phyloP scores from a whole-genome alignment of 495 filamentous ascomycete species.

The Hyaloscypha finlandica region DNA sequence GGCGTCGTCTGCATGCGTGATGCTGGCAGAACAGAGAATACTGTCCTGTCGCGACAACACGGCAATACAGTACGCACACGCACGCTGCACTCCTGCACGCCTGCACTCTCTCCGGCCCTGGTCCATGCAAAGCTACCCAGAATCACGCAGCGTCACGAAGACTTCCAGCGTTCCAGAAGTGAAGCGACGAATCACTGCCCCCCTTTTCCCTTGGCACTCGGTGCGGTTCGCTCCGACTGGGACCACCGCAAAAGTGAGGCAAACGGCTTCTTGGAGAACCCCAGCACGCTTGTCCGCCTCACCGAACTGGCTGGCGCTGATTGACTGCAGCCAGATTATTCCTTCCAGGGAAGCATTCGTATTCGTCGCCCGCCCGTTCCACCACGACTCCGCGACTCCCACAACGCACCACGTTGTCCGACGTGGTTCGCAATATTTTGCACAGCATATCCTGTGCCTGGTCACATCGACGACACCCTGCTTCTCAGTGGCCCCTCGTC shows the following conservation, averaged over 20 bases:
- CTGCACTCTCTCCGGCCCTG: too few species aligned
- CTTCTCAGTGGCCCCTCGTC: not conserved
- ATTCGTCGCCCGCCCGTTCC: slow-evolving; percentile 18
- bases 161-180: not conserved
- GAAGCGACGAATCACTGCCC: slow-evolving; percentile 27
- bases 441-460: slow-evolving; percentile 4
- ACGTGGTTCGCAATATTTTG: slow-evolving; percentile 23
- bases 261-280: slow-evolving; percentile 8
- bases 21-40: not conserved
- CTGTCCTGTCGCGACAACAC: too few species aligned
- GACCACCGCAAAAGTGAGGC: slow-evolving; percentile 24
- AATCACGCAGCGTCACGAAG: not conserved
- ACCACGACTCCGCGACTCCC: not conserved
- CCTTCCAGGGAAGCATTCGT: slow-evolving; percentile 6
- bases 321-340: slow-evolving; percentile 17
- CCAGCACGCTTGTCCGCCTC: slow-evolving; percentile 24
- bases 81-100: too few species aligned
- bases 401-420: slow-evolving; percentile 21
- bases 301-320: slow-evolving; percentile 12
- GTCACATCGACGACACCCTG: not conserved
- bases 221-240: slow-evolving; percentile 21
- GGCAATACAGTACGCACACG: too few species aligned
- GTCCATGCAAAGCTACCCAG: slow-evolving; percentile 17
- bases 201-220: not conserved
- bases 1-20: slow-evolving; percentile 7